Conservation (phyloP, 1,284 basidiomycete genomes). For the Cryptococcus sp. region DNA sequence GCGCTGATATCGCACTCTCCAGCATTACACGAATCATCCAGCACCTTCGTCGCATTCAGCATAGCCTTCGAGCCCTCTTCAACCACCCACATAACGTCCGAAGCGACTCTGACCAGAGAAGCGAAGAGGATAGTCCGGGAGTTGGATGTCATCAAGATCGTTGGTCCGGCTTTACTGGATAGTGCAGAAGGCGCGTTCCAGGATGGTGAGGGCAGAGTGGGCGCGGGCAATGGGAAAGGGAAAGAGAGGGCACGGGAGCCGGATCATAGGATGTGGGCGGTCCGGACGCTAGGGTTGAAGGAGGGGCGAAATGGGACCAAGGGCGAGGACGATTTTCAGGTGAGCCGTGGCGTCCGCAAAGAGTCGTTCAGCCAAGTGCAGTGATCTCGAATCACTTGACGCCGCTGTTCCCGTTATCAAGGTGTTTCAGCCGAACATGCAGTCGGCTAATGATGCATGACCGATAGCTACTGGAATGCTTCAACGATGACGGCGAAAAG, state of each 20-base stretch:
- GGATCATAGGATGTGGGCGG: constrained; percentile 52
- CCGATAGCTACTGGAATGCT: constrained; percentile 41
- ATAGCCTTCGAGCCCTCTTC: constrained; percentile 29
- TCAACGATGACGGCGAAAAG: constrained; percentile 50
- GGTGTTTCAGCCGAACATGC: too few relatives aligned
- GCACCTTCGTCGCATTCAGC: constrained; percentile 44
- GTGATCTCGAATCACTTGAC: too few relatives aligned
- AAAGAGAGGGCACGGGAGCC: constrained; percentile 44
- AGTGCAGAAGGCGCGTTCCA: constrained; percentile 41
- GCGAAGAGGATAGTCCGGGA: constrained; percentile 37
- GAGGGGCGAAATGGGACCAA: constrained; percentile 46
- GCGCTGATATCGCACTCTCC: constrained; percentile 38
- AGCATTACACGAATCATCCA: constrained; percentile 35
- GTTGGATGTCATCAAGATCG: constrained; percentile 38
- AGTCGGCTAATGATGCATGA: too few relatives aligned
- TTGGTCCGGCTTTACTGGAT: constrained; percentile 30
- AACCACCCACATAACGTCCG: constrained; percentile 25
- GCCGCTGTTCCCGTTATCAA: too few relatives aligned
- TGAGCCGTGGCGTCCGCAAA: constrained; percentile 13
- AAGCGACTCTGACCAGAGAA: constrained; percentile 35
- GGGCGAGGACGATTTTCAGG: constrained; percentile 50
- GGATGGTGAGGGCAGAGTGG: constrained; percentile 31
- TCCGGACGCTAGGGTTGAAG: constrained; percentile 36
- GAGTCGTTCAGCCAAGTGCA: too few relatives aligned
- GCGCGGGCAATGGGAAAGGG: constrained; percentile 19